Conservation (phyloP, 2,329 filamentous ascomycete genomes). For the Bipolaris sorokiniana region DNA sequence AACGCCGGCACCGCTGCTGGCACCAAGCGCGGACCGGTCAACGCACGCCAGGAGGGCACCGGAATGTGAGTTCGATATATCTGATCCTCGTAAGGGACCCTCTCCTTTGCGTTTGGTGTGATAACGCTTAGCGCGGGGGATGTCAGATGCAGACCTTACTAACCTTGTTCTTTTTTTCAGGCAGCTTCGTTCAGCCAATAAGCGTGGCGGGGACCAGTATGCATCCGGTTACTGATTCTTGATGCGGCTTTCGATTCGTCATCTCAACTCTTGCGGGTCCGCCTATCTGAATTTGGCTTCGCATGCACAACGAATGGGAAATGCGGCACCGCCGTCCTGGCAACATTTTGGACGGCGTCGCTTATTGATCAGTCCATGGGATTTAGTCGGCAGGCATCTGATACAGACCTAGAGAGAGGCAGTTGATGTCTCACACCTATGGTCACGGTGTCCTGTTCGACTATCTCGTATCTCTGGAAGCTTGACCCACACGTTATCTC, state of each 20-base stretch:
- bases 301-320: conserved; percentile 51
- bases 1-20: conserved; percentile 67
- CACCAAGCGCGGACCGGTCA: conserved; percentile 73
- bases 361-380: conserved; percentile 46
- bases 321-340: conserved; percentile 53
- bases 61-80: conserved; percentile 92
- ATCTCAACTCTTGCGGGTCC: conserved; percentile 49
- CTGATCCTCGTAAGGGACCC: conserved; percentile 86
- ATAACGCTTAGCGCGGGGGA: conserved; percentile 75
- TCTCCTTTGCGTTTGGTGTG: conserved; percentile 84
- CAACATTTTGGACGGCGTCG: conserved; percentile 47
- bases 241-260: conserved; percentile 50
- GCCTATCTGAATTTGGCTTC: conserved; percentile 36
- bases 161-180: conserved; percentile 53
- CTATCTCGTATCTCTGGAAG: conserved; percentile 37
- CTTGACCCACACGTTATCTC: conserved; percentile 39
- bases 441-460: conserved; percentile 37
- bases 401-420: conserved; percentile 43
- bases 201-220: conserved; percentile 57
- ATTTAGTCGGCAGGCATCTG: conserved; percentile 45
- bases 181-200: conserved; percentile 60
- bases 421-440: conserved; percentile 31
- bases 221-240: conserved; percentile 57
- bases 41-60: conserved; percentile 82
- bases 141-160: conserved; percentile 57